phyloP scores from a whole-genome alignment of 331 rosid species.

The Malus hybrid region DNA sequence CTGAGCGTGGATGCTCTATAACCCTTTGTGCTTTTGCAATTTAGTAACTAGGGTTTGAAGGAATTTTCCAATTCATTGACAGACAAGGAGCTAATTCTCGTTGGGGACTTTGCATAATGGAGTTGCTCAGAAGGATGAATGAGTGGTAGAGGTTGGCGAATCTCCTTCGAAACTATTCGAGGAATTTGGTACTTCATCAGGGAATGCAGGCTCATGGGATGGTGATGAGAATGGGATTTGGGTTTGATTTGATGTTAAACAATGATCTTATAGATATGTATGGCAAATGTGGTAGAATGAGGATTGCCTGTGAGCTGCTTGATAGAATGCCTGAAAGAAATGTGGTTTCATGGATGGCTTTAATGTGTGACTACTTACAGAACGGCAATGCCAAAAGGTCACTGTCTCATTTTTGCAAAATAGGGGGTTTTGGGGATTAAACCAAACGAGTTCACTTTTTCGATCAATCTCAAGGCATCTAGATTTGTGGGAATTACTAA shows the following conservation, averaged over 20 bases:
- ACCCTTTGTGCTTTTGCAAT: slow-evolving; percentile 20
- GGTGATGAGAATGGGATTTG: slow-evolving; percentile 32
- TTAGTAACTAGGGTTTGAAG: slow-evolving; percentile 37
- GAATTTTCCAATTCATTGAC: slow-evolving; percentile 47
- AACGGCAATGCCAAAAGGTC: slow-evolving; percentile 34
- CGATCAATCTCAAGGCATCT: slow-evolving; percentile 47
- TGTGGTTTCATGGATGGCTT: slow-evolving; percentile 59
- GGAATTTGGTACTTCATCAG: slow-evolving; percentile 24
- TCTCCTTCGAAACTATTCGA: slow-evolving; percentile 35
- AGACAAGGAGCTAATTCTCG: not conserved
- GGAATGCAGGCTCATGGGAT: slow-evolving; percentile 45
- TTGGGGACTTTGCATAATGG: not conserved
- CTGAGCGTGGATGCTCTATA: slow-evolving; percentile 51
- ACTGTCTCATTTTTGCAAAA: slow-evolving; percentile 28
- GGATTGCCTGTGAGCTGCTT: slow-evolving; percentile 26
- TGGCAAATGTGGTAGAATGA: slow-evolving; percentile 39
- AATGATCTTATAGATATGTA: slow-evolving; percentile 54
- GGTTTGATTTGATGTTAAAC: slow-evolving; percentile 24
- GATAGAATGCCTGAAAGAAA: slow-evolving; percentile 56
- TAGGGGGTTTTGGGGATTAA: slow-evolving; percentile 25
- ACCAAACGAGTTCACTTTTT: slow-evolving; percentile 65
- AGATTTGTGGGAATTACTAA: slow-evolving; percentile 32
- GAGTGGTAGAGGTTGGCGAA: slow-evolving; percentile 26
- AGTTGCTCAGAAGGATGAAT: slow-evolving; percentile 17
- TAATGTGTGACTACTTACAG: slow-evolving; percentile 48